A percentile compares a stretch with the other conserved stretches of the same genome.
Evolutionary conservation across 768 basidiomycete genomes (phyloP).

Genomic region (Scleroderma citrinum): DNA sequence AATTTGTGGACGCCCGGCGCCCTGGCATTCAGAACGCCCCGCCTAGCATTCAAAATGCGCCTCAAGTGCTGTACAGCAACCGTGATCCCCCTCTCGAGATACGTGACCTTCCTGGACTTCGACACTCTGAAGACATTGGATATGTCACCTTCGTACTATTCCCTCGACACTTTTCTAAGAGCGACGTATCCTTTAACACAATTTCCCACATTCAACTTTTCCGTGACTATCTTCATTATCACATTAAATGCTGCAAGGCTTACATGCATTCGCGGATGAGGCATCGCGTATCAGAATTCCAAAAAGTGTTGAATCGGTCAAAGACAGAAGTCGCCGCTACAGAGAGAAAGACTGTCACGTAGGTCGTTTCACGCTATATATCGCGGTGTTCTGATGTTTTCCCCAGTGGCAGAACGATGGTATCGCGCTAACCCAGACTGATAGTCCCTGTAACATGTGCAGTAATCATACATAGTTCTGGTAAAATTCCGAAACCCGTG

Average conservation of each 20-base stretch:
- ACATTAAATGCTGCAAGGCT: conserved; percentile 97
- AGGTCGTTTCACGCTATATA: conserved; percentile 11
- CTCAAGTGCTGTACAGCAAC: conserved; percentile 92
- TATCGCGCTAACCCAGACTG: conserved; percentile 37
- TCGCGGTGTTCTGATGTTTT: conserved; percentile 6
- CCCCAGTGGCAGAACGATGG: conserved; percentile 51
- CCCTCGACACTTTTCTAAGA: conserved; percentile 87
- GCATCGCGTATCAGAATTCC: conserved; percentile 89
- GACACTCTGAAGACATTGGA: conserved; percentile 81
- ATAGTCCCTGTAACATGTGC: not conserved
- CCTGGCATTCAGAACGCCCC: conserved; percentile 26
- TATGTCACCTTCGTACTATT: conserved; percentile 98
- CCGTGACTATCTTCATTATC: conserved; percentile 98
- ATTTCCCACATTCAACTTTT: conserved; percentile 96
- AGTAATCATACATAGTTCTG: not conserved
- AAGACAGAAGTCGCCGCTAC: conserved; percentile 82
- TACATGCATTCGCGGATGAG: conserved; percentile 99
- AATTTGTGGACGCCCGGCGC: conserved; percentile 98
- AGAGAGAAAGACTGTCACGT: conserved; percentile 92
- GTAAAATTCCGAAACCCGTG: too few species aligned
- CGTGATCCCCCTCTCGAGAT: conserved; percentile 97
- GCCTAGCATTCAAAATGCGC: conserved; percentile 91
- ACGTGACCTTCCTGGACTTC: conserved; percentile 74
- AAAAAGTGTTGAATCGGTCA: conserved; percentile 91
- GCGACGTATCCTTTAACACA: conserved; percentile 60